Percentiles rank a stretch among this genome's conserved stretches.
These are phyloP conservation scores for Plectosphaerella cucumerina DNA, from an alignment of 2,329 filamentous ascomycete genomes.

Conservation along the genomic window DNA sequence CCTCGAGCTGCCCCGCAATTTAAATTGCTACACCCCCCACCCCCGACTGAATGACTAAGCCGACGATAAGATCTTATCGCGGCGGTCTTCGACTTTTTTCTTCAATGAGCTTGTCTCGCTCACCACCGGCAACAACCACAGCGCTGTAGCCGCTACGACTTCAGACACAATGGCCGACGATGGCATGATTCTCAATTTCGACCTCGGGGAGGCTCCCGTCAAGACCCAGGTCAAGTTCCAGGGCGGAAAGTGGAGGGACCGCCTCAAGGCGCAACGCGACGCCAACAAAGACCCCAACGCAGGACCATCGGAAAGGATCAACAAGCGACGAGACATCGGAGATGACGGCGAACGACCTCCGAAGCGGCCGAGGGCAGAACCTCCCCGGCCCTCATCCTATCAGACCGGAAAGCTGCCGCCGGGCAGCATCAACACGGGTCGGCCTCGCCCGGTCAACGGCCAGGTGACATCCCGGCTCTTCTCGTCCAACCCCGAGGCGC, in stretches of 20 bases:
- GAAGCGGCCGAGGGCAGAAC: conserved; percentile 41
- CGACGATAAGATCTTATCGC: too few relatives aligned
- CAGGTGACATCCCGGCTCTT: conserved; percentile 89
- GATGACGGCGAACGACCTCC: conserved; percentile 27
- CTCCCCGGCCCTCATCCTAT: conserved; percentile 21
- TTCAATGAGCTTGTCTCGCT: conserved; percentile 1
- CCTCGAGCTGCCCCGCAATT: too few relatives aligned
- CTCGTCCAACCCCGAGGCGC: conserved; percentile 77
- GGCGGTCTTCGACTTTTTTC: background rate
- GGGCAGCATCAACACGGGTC: conserved; percentile 24
- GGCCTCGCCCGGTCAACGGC: conserved; percentile 36
- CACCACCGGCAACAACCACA: background rate
- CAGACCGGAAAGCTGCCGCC: conserved; percentile 30
- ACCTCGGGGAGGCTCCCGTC: conserved; percentile 64
- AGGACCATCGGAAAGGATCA: conserved; percentile 7
- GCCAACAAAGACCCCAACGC: conserved; percentile 22
- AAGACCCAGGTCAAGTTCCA: conserved; percentile 65
- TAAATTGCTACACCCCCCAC: too few relatives aligned
- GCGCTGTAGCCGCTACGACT: background rate
- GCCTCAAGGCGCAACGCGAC: conserved; percentile 72
- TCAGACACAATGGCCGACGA: conserved; percentile 74
- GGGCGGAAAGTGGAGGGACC: conserved; percentile 90
- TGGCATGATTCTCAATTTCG: conserved; percentile 92
- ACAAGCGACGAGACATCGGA: conserved; percentile 14
- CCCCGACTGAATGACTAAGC: background rate